Base-by-base conservation (phyloP, 441 rosid genomes). In the Brassica balearica region DNA sequence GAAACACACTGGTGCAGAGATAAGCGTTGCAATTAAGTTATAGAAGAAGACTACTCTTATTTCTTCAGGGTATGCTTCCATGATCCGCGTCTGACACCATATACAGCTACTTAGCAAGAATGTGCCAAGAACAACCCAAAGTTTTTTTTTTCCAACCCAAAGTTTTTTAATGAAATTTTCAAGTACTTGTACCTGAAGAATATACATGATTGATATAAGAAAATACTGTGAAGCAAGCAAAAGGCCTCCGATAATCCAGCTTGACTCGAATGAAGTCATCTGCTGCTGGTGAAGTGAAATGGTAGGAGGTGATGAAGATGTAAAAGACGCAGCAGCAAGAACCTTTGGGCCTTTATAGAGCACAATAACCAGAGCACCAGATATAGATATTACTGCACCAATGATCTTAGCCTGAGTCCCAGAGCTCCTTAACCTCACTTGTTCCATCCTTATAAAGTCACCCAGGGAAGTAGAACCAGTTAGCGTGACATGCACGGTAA, bases 21-120 rank as follows among this genome's bases (percentile, higher is more conserved):
- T 19, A 43, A 82, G 34, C 17, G 82, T 64, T 5, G 65, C 79
- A 11, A 14, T 77, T 56, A 88, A 38, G 77, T 46, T 78, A 79
- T 73, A 86, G 38, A 79, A 80, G 81, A 89, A 87, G 10, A 79
- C 82, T 6, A 87, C 87, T 0, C 80, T 83, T 4, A 86, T 14
- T 81, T 86, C 87, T 69, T 84, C 89, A 8, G 91, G 89, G 85
- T 88, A 91, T 48, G 81, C 86, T 11, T 82, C 85, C 88, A 91
- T 84, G 32, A 88, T 70, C 75, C 77, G 80, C 8, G 92, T 75
- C 96, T 91, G 78, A 20, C 27, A 82, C 38, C 36, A 63, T 59
- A 10, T 10, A 59, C 3, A 59, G 64, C 64, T 59, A 59, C 64
- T 82, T n/a, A 48, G 68, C 60, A 9, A 68, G 20, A 75, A 29